These are phyloP conservation scores for Apiotrichum veenhuisii DNA, from an alignment of 1,284 basidiomycete species.

Conservation along the genomic window DNA sequence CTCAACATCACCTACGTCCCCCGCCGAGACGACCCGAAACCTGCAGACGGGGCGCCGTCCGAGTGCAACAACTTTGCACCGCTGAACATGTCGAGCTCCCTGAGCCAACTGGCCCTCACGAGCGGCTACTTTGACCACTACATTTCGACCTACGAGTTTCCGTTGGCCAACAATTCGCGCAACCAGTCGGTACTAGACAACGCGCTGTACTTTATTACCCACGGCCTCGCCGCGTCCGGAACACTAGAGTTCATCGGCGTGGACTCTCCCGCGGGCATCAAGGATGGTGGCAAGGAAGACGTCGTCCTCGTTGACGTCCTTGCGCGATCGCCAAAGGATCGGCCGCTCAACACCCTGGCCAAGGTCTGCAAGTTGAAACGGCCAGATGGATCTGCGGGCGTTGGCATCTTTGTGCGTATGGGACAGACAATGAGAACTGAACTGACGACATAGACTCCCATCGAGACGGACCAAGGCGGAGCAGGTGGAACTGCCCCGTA, in stretches of 20 bases:
- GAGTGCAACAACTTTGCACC: slow-evolving; percentile 36
- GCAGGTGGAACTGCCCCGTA: slow-evolving; percentile 9
- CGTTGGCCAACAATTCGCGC: slow-evolving; percentile 6
- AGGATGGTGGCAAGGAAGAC: slow-evolving; percentile 32
- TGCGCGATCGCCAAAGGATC: slow-evolving; percentile 28
- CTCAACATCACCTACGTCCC: slow-evolving; percentile 36
- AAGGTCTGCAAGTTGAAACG: slow-evolving; percentile 38
- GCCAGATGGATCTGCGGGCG: slow-evolving; percentile 31
- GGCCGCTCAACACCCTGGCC: slow-evolving; percentile 27
- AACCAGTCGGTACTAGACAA: slow-evolving; percentile 2
- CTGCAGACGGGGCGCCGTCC: slow-evolving; percentile 34
- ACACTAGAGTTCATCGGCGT: slow-evolving; percentile 43
- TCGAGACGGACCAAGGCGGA: slow-evolving; percentile 35
- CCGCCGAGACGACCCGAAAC: slow-evolving; percentile 36
- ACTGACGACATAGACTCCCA: slow-evolving; percentile 26
- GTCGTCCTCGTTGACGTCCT: slow-evolving; percentile 43
- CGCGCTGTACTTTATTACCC: slow-evolving; percentile 34
- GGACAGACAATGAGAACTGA: neutral
- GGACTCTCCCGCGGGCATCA: slow-evolving; percentile 30
- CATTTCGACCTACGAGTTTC: slow-evolving; percentile 32
- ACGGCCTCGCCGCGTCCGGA: slow-evolving; percentile 42
- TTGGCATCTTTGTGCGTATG: slow-evolving; percentile 45
- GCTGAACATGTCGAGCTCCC: slow-evolving; percentile 27
- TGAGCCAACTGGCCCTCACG: slow-evolving; percentile 18
- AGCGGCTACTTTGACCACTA: slow-evolving; percentile 16